phyloP scores from a whole-genome alignment of 1,139 yeast genomes.

The Geotrichum australiense region DNA sequence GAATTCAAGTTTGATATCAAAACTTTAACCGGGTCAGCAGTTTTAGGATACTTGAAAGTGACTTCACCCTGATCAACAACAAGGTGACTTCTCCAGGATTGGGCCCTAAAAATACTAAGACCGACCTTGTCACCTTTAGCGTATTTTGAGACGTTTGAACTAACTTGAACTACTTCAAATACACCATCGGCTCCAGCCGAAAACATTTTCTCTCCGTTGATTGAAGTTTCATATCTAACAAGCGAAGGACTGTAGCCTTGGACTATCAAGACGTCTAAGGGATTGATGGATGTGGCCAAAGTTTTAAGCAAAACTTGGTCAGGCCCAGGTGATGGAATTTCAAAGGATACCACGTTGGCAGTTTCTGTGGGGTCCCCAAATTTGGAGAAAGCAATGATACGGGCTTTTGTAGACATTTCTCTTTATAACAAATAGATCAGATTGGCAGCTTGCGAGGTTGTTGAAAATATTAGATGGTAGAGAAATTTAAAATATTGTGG shows the following conservation, averaged over 20 bases:
- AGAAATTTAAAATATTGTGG: too few relatives aligned
- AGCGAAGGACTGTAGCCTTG: conserved; percentile 88
- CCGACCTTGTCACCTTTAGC: conserved; percentile 82
- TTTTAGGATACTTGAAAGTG: conserved; percentile 4
- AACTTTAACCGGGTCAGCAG: conserved; percentile 8
- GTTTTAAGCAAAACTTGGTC: conserved; percentile 51
- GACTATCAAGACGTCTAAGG: conserved; percentile 83
- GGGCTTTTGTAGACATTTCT: conserved; percentile 12
- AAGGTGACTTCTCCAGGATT: conserved; percentile 93
- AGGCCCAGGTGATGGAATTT: conserved; percentile 29
- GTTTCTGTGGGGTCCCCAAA: conserved; percentile 14
- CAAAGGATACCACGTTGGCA: conserved; percentile 20
- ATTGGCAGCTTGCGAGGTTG: too few relatives aligned
- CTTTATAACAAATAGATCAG: too few relatives aligned
- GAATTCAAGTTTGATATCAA: conserved; percentile 61
- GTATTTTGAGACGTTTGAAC: conserved; percentile 41
- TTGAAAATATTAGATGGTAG: too few relatives aligned
- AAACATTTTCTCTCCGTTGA: conserved; percentile 59
- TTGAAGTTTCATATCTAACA: conserved; percentile 51
- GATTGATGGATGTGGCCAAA: conserved; percentile 86
- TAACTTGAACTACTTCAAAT: conserved; percentile 72
- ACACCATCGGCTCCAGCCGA: conserved; percentile 96
- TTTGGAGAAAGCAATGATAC: conserved; percentile 15
- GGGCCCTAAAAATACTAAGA: conserved; percentile 75
- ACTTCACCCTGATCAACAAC: conserved; percentile 23